Base-by-base conservation (phyloP, 176 grass and related monocot species). In the Oryza meyeriana region DNA sequence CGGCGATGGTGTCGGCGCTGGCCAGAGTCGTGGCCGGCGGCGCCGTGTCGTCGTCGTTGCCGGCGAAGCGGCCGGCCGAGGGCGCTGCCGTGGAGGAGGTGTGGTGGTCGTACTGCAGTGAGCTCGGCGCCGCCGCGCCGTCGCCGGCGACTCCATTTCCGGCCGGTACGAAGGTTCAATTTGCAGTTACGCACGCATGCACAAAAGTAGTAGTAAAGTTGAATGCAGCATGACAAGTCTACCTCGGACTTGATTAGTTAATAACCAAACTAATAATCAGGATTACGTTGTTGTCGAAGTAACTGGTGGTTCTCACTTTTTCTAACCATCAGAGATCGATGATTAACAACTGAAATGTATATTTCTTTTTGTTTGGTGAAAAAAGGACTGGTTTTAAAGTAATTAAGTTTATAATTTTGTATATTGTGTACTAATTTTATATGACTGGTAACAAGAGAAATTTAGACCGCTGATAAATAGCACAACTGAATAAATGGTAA, bases 1-100 rank as follows among this genome's bases (percentile, higher is more conserved):
- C 69, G 9, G 12, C 52, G 18, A 94, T 94, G 87, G 92, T 94
- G 16, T 84, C 85, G 4, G 89, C 92, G 22, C 72, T 94, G 35
- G 61, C 87, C 0, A 79, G 57, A 12, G 92, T 94, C 10, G 78
- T 91, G 10, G 67, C 89, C 0, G 81, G 92, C 6, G 77, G 61
- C 1, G 36, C 9, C 39, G 9, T 4, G 42, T 3, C 79, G 27
- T 22, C 22, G 75, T 18, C 12, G 42, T 18, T 62, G 64, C 9
- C 59, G 7, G 22, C 13, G 65, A 90, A 80, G 83, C 80, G 61
- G 65, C 85, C 82, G 0, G 50, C 74, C 71, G 63, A n/a, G n/a
- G n/a, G n/a, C 33, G 66, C 2, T 28, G 2, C n/a, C 29, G 38
- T 72, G 64, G 83, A 78, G 71, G 65, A 63, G 34, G 76, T n/a